Base-by-base conservation (phyloP, 257 asterid species). In the Echium plantagineum region DNA sequence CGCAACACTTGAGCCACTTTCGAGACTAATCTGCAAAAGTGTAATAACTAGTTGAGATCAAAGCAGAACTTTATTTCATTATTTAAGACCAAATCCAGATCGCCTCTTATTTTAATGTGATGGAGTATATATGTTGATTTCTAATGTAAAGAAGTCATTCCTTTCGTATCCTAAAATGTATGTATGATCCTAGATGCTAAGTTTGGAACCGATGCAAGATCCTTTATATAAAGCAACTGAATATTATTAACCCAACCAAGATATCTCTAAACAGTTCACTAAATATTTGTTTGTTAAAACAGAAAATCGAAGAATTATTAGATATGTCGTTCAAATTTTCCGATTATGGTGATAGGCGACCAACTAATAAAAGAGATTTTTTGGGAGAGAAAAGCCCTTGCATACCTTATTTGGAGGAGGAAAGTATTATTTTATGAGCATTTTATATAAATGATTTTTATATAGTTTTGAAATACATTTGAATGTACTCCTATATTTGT, bases 371-470 rank as follows among this genome's bases (percentile, higher is more conserved):
- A 0, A 47, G 64, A 74, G 81, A 64, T 71, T 77, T 54, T 80
- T 80, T 66, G 86, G 87, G 26, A 81, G 72, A 22, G 74, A 76
- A 30, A 90, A 67, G 66, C 65, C 87, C 35, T 47, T 85, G 73
- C 94, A 80, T 59, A 60, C 77, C 28, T 21, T 81, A 66, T 78
- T 87, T 54, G 95, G 96, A 58, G 90, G 90, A 15, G 95, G 96
- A 61, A 81, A 58, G 95, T 82, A 57, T n/a, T n/a, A n/a, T n/a
- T n/a, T n/a, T n/a, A n/a, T n/a, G n/a, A n/a, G n/a, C n/a, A n/a
- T n/a, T n/a, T n/a, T n/a, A n/a, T n/a, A n/a, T n/a, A n/a, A n/a
- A n/a, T n/a, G n/a, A n/a, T n/a, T n/a, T n/a, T n/a, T n/a, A n/a
- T n/a, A n/a, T n/a, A n/a, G n/a, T n/a, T n/a, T n/a, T n/a, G n/a